phyloP scores from a whole-genome alignment of 306 rosid species.

The Mimosa bimucronata region DNA sequence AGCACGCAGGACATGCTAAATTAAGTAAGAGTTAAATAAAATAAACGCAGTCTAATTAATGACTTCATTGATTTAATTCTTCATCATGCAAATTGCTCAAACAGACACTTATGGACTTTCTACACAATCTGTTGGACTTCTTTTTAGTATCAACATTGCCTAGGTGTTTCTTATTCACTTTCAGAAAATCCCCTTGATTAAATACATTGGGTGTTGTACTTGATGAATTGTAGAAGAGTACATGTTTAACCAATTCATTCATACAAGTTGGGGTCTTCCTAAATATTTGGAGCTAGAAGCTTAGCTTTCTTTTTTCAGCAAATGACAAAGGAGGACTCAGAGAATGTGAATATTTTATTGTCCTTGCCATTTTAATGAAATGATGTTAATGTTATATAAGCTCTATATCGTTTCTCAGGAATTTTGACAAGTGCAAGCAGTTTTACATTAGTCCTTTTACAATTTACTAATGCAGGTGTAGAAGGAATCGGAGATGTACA shows the following conservation, averaged over 20 bases:
- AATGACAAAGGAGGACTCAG: neutral
- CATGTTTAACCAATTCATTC: slow-evolving; percentile 1
- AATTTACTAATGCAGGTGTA: slow-evolving; percentile 68
- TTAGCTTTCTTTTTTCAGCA: neutral
- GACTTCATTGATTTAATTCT: slow-evolving; percentile 13
- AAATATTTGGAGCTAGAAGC: neutral
- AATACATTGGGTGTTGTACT: neutral
- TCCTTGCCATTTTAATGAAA: slow-evolving; percentile 14
- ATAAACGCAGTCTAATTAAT: neutral
- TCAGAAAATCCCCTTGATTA: neutral
- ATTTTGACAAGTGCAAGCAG: neutral
- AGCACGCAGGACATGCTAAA: slow-evolving; percentile 13
- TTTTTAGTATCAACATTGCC: neutral
- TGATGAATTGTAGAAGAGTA: slow-evolving; percentile 10
- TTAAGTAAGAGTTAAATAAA: neutral
- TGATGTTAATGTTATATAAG: slow-evolving; percentile 29
- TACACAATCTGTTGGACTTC: neutral
- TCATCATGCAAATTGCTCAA: slow-evolving; percentile 13
- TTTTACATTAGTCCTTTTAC: slow-evolving; percentile 30
- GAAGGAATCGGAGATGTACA: slow-evolving; percentile 87
- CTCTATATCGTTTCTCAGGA: slow-evolving; percentile 18
- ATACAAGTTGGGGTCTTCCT: neutral
- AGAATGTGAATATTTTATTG: neutral
- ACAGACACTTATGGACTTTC: neutral
- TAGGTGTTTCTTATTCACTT: neutral